phyloP scores from a whole-genome alignment of 1,284 basidiomycete genomes.

The Puccinia polysora region DNA sequence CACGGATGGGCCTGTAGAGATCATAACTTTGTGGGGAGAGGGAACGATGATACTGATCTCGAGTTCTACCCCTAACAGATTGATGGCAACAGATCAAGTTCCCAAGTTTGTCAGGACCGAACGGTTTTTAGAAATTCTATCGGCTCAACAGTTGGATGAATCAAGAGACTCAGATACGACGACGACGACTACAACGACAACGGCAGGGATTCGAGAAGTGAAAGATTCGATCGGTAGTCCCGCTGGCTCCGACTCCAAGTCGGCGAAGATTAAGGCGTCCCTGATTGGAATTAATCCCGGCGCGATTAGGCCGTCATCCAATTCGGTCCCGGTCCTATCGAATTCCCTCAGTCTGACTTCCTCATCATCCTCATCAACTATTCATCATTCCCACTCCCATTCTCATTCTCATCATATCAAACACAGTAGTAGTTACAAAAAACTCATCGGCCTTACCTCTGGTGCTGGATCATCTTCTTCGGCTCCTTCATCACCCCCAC shows the following conservation, averaged over 20 bases:
- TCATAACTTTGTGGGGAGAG: no score
- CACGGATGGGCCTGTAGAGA: no score
- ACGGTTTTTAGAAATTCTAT: constrained; percentile 34
- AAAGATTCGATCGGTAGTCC: background rate
- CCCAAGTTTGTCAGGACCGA: constrained; percentile 41
- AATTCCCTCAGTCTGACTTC: background rate
- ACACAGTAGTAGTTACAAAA: background rate
- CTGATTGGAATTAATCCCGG: background rate
- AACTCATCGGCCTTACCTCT: background rate
- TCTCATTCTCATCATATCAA: background rate
- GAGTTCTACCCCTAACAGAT: background rate
- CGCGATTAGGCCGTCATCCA: no score
- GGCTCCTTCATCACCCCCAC: background rate
- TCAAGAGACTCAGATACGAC: background rate
- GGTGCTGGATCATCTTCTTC: background rate
- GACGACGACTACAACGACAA: background rate
- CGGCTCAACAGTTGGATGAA: constrained; percentile 31
- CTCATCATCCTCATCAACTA: no score
- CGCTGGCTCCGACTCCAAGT: background rate
- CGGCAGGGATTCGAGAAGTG: background rate
- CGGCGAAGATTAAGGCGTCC: background rate
- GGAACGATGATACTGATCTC: no score
- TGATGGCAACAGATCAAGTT: constrained; percentile 43
- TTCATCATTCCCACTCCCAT: background rate
- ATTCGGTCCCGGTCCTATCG: no score